Evolutionary conservation across 768 basidiomycete species (phyloP), one percentile per base, ranked within the genome.

Genomic region (Ramaria sp.): DNA sequence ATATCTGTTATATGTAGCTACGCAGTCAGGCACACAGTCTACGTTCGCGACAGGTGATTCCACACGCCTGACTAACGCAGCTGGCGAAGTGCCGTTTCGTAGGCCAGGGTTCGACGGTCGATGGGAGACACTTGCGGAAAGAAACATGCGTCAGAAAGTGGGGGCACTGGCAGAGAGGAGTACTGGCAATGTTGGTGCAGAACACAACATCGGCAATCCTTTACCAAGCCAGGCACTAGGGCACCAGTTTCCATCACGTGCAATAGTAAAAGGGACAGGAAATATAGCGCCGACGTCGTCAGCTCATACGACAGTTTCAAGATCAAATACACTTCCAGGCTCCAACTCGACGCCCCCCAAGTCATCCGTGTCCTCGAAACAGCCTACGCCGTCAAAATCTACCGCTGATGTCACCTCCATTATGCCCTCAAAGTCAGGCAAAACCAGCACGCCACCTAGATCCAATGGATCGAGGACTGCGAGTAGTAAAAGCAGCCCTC

Each of bases 81-180:
- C 48, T 15, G 48, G 48, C 7, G 48, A 50, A 7, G 48, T 50
- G 16, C 48, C 48, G 6, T 18, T 50, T n/a, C 30, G 48, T n/a
- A 50, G 48, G 24, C 30, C 48, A 3, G 48, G 48, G 13, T 50
- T 50, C 24, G 48, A 37, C 18, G 48, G 48, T n/a, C 48, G 34
- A 1, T 37, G 30, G 28, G 48, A 50, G 48, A 37, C 48, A n/a
- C 32, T 50, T 15, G 32, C 28, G 30, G 30, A 50, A n/a, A 22
- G 28, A 20, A 18, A 16, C 16, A 36, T 3, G 48, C 13, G 48
- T 3, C 30, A 34, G 34, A 20, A 16, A 13, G 18, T 5, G 30
- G 3, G 24, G 18, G 20, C 45, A 9, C 32, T 34, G 8, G 32
- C 32, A 13, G 32, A 34, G 32, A 9, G 32, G 8, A 34, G 32